A percentile compares a stretch with the other conserved stretches of the same genome.
phyloP scores from a whole-genome alignment of 2,329 filamentous ascomycete genomes.

The Lizonia empirigonia region DNA sequence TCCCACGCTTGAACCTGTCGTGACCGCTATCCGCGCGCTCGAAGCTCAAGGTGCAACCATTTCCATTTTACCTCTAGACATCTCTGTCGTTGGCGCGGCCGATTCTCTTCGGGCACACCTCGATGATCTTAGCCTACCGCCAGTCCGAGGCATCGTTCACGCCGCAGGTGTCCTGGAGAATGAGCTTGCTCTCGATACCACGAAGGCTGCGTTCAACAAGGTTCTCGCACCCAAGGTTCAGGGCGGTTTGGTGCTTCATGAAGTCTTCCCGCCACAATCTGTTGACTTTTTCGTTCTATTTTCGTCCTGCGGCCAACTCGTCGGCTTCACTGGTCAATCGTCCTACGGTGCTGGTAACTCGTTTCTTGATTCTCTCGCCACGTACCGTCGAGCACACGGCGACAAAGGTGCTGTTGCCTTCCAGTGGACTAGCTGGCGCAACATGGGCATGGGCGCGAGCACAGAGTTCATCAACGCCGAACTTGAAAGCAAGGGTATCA shows the following conservation, averaged over 20 bases:
- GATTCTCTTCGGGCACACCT: neutral
- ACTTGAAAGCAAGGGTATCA: constrained; percentile 3
- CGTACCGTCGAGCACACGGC: constrained; percentile 31
- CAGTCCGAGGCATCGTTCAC: constrained; percentile 4
- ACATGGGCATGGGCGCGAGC: constrained; percentile 3
- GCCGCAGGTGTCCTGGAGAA: constrained; percentile 3
- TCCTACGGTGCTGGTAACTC: constrained; percentile 34
- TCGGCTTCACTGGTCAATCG: constrained; percentile 13
- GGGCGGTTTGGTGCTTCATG: constrained; percentile 3
- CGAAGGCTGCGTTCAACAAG: neutral
- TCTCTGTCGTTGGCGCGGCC: neutral
- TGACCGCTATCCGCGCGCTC: neutral
- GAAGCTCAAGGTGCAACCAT: constrained; percentile 1
- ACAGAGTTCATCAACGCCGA: constrained; percentile 5
- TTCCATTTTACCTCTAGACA: neutral
- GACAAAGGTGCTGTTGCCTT: constrained; percentile 38
- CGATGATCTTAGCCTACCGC: neutral
- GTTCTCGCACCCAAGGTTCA: constrained; percentile 2
- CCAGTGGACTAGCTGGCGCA: constrained; percentile 5
- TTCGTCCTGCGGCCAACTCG: constrained; percentile 4
- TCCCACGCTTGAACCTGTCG: neutral
- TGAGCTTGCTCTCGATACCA: neutral
- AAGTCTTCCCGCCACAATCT: neutral
- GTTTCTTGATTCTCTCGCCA: constrained; percentile 31
- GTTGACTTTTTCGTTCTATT: constrained; percentile 10